Evolutionary conservation across 164 flowering plant genomes (phyloP), one percentile per base, ranked within the genome.

Genomic region (Sextonia rubra): DNA sequence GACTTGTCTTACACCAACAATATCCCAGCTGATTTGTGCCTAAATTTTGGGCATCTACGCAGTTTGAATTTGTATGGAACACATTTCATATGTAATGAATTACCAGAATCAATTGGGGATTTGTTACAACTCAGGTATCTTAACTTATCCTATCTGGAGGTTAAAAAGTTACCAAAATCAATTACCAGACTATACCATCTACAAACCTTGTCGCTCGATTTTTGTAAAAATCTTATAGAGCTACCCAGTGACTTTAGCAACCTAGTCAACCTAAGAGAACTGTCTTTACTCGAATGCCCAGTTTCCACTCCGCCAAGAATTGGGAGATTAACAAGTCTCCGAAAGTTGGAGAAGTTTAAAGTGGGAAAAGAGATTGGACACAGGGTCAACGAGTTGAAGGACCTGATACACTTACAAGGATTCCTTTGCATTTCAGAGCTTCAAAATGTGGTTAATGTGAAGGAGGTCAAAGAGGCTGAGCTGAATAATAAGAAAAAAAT

Each of bases 401-500:
- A 68, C 29, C 12, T 72, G 64, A 52, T 3, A 0, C 30, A 55
- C 32, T 48, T 77, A 9, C 9, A 60, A 12, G 79, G 79, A 29
- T 0, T n/a, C 20, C 37, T 77, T 20, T 4, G 20, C 30, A 48
- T 77, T 47, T 44, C 37, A 52, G 66, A 66, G 18, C 67, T 80
- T 2, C 70, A 80, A 44, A 72, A 72, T 25, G 61, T 37, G 44
- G 8, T 6, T 9, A 71, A 22, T 29, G 73, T 30, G 17, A 52
- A 0, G 6, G 52, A 68, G 2, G 75, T 71, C 2, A 47, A 22
- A 7, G 61, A 63, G 55, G 75, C 73, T 23, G n/a, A 47, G 3
- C 18, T 80, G 29, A 69, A 66, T n/a, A 27, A 60, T 12, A 79
- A 76, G 63, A 3, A 24, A 12, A 15, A 64, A 18, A 71, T 79